Percentiles rank a stretch among this genome's conserved stretches.
phyloP scores from a whole-genome alignment of 257 asterid genomes.

The Solanum gandarillasii region DNA sequence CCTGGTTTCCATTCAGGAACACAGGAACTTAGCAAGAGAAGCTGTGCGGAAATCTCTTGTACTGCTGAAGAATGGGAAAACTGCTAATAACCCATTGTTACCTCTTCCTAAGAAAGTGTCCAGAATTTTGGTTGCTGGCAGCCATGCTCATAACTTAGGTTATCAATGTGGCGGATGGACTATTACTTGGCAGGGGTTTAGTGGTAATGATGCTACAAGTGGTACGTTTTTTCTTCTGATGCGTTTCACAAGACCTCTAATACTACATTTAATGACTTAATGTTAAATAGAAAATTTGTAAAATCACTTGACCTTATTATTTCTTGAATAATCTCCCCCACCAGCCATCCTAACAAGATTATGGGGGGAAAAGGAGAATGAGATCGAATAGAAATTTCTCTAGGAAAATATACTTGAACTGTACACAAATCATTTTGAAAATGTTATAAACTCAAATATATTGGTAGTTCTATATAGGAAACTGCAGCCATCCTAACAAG shows the following conservation, averaged over 20 bases:
- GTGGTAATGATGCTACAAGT: slow-evolving; percentile 50
- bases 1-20: slow-evolving; percentile 35
- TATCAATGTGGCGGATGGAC: slow-evolving; percentile 97
- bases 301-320: not conserved
- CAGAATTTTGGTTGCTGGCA: slow-evolving; percentile 68
- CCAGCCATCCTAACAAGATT: not conserved
- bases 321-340: not conserved
- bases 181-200: slow-evolving; percentile 72
- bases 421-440: not conserved
- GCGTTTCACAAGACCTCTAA: not conserved
- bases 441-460: not conserved
- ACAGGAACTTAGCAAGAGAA: slow-evolving; percentile 79
- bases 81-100: slow-evolving; percentile 34
- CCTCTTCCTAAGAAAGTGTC: slow-evolving; percentile 66
- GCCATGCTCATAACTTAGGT: slow-evolving; percentile 86
- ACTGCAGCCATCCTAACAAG: not conserved
- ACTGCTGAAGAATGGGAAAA: slow-evolving; percentile 74
- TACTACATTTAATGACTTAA: not conserved
- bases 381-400: not conserved
- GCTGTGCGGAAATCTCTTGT: slow-evolving; percentile 83
- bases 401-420: not conserved
- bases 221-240: slow-evolving; percentile 24
- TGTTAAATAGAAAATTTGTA: too few relatives aligned
- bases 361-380: not conserved
- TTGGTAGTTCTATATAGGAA: not conserved